These are phyloP conservation scores for Monilinia fructigena DNA, from an alignment of 2,329 filamentous ascomycete genomes.

Conservation along the genomic window DNA sequence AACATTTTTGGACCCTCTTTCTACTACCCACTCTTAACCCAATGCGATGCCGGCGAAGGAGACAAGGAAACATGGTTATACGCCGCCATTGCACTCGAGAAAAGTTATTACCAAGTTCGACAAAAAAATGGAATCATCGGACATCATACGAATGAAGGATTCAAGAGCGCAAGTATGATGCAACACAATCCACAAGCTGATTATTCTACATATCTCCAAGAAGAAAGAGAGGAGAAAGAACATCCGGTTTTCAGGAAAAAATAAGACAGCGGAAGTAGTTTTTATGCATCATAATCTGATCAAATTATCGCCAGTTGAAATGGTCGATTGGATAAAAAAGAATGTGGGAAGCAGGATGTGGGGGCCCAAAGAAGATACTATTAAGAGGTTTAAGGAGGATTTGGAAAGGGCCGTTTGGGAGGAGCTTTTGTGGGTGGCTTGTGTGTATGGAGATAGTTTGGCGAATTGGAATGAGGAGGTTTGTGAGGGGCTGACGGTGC, in stretches of 20 bases:
- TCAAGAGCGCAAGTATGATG: conserved; percentile 9
- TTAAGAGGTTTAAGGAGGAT: conserved; percentile 12
- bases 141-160: background rate
- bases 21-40: conserved; percentile 48
- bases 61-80: conserved; percentile 52
- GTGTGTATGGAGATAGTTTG: conserved; percentile 6
- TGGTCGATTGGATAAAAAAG: conserved; percentile 9
- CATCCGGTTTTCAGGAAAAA: background rate
- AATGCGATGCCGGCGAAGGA: conserved; percentile 46
- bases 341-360: conserved; percentile 20
- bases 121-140: conserved; percentile 14
- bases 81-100: conserved; percentile 43
- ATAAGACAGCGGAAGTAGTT: background rate
- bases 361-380: conserved; percentile 5
- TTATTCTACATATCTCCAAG: background rate
- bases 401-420: conserved; percentile 22
- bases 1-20: conserved; percentile 48
- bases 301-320: conserved; percentile 17
- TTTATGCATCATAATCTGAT: conserved; percentile 23
- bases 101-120: conserved; percentile 45
- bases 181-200: conserved; percentile 19
- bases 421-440: conserved; percentile 17
- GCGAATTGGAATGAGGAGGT: conserved; percentile 6
- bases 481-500: conserved; percentile 6
- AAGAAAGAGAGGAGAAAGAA: background rate